Conservation (phyloP, 208 protist species). For the Trypanosomatidae sp. region DNA sequence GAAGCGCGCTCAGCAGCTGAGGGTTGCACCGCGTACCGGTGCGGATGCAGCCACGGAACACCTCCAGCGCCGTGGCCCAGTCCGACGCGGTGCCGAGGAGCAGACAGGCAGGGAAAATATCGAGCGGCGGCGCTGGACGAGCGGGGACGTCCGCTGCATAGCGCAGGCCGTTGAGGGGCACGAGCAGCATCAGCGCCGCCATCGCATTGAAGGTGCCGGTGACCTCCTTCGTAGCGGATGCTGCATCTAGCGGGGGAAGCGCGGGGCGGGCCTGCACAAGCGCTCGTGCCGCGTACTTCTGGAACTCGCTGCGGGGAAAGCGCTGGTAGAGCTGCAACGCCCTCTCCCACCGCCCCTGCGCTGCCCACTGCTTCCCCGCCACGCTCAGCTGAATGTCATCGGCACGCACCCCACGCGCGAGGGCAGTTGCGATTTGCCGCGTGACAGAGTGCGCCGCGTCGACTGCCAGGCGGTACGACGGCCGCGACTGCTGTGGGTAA, state of each 20-base stretch:
- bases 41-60: slow-evolving; percentile 48
- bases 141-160: not conserved
- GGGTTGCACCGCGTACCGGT: slow-evolving; percentile 57
- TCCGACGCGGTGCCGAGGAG: slow-evolving; percentile 26
- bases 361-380: slow-evolving; percentile 44
- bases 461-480: slow-evolving; percentile 10
- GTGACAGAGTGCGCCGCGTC: slow-evolving; percentile 12
- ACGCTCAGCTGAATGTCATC: slow-evolving; percentile 70
- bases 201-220: not conserved
- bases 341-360: slow-evolving; percentile 47
- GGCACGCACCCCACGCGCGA: slow-evolving; percentile 51
- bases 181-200: slow-evolving; percentile 15
- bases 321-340: slow-evolving; percentile 44
- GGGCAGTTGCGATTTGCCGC: slow-evolving; percentile 33
- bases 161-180: slow-evolving; percentile 15
- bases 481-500: slow-evolving; percentile 13
- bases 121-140: slow-evolving; percentile 23
- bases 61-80: slow-evolving; percentile 37
- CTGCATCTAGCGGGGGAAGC: not conserved
- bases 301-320: slow-evolving; percentile 55
- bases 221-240: not conserved
- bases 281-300: slow-evolving; percentile 39
- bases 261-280: slow-evolving; percentile 29
- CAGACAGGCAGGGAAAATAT: slow-evolving; percentile 17
- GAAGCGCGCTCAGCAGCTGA: slow-evolving; percentile 59